A percentile compares a stretch with the other conserved stretches of the same genome.
phyloP scores from a whole-genome alignment of 768 basidiomycete species.

The Boletus rubropictus region DNA sequence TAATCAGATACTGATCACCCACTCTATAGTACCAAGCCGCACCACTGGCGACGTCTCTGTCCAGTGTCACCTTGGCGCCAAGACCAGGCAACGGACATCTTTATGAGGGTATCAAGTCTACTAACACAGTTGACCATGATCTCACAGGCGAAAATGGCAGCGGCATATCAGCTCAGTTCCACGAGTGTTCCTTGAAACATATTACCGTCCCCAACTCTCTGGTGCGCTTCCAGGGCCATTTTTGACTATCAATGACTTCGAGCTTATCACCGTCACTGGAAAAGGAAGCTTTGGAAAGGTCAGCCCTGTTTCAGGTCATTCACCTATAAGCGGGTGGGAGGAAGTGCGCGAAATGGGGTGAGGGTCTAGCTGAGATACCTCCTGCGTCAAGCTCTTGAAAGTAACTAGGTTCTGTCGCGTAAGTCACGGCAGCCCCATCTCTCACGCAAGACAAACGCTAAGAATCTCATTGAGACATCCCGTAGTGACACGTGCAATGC shows the following conservation, averaged over 20 bases:
- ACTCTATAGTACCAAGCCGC: slow-evolving; percentile 89
- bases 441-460: too few species aligned
- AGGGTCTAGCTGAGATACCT: too few species aligned
- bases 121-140: slow-evolving; percentile 69
- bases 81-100: slow-evolving; percentile 78
- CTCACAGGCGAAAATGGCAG: slow-evolving; percentile 77
- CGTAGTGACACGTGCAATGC: too few species aligned
- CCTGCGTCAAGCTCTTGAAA: too few species aligned
- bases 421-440: too few species aligned
- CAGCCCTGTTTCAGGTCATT: slow-evolving; percentile 4
- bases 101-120: slow-evolving; percentile 90
- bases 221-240: slow-evolving; percentile 49
- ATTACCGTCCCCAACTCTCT: not conserved
- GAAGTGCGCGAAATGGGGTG: too few species aligned
- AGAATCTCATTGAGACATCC: too few species aligned
- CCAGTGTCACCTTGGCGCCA: slow-evolving; percentile 88
- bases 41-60: slow-evolving; percentile 80
- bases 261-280: slow-evolving; percentile 93
- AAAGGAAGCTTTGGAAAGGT: slow-evolving; percentile 98
- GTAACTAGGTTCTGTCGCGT: too few species aligned
- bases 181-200: slow-evolving; percentile 1
- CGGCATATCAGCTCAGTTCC: slow-evolving; percentile 76
- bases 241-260: slow-evolving; percentile 88
- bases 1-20: slow-evolving; percentile 94
- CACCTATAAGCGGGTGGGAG: too few species aligned